Evolutionary conservation across 2,329 filamentous ascomycete genomes (phyloP).

Genomic region (Aspergillus fijiensis): DNA sequence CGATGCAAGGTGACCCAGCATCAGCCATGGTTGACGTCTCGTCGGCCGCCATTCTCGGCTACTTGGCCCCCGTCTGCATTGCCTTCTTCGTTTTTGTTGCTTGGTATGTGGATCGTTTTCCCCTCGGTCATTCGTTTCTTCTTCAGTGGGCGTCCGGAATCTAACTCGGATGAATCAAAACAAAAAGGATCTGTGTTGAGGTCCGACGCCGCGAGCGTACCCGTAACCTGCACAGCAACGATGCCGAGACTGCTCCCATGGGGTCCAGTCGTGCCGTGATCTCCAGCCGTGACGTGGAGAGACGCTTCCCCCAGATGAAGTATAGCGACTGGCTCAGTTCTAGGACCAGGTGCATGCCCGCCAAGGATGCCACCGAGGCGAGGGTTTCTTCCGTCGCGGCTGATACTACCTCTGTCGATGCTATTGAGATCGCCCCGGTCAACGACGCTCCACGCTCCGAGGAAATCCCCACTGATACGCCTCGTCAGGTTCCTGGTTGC

Average conservation of each 20-base stretch:
- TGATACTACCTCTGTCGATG: no score
- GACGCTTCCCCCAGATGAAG: conserved; percentile 15
- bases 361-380: background rate
- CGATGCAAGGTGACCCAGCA: background rate
- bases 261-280: conserved; percentile 8
- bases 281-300: conserved; percentile 12
- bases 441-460: background rate
- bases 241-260: conserved; percentile 15
- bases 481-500: background rate
- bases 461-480: conserved; percentile 1
- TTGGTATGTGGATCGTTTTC: conserved; percentile 14
- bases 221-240: background rate
- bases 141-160: no score
- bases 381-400: background rate
- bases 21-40: conserved; percentile 7
- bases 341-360: background rate
- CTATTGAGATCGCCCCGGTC: background rate
- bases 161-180: no score
- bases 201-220: conserved; percentile 7
- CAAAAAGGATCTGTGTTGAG: conserved; percentile 15
- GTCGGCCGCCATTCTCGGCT: conserved; percentile 16
- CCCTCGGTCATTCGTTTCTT: background rate
- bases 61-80: conserved; percentile 19
- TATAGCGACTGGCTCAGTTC: conserved; percentile 15
- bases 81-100: conserved; percentile 18